phyloP scores from a whole-genome alignment of 768 basidiomycete species.

The Tremella fuciformis region DNA sequence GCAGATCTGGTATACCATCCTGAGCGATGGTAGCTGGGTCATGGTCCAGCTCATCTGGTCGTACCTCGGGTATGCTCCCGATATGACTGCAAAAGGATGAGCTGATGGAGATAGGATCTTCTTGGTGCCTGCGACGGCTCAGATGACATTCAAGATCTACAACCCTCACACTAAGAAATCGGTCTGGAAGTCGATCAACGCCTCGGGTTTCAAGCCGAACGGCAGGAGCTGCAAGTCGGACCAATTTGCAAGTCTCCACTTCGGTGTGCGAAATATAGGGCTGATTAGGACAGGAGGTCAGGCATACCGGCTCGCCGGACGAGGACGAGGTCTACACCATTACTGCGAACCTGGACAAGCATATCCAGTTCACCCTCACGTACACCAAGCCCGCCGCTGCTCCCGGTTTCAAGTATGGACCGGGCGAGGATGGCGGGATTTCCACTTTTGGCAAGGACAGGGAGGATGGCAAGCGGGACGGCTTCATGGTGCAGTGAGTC shows the following conservation, averaged over 20 bases:
- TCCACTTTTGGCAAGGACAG: constrained; percentile 50
- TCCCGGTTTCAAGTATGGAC: constrained; percentile 87
- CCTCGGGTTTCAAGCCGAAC: constrained; percentile 39
- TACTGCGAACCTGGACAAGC: constrained; percentile 70
- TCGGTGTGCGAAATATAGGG: neutral
- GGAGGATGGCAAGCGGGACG: constrained; percentile 39
- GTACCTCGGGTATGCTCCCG: constrained; percentile 69
- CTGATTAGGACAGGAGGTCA: constrained; percentile 43
- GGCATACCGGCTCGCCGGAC: constrained; percentile 55
- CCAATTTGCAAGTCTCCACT: constrained; percentile 42
- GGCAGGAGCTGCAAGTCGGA: constrained; percentile 44
- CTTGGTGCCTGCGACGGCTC: constrained; percentile 88
- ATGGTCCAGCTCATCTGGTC: constrained; percentile 88
- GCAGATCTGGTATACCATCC: constrained; percentile 76
- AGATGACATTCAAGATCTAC: constrained; percentile 86
- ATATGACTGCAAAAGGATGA: neutral
- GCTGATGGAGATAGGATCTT: constrained; percentile 54
- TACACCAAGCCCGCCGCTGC: constrained; percentile 66
- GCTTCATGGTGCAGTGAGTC: constrained; percentile 68
- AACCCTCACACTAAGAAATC: constrained; percentile 71
- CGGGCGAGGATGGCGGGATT: constrained; percentile 75
- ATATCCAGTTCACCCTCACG: constrained; percentile 75
- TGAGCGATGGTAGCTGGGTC: constrained; percentile 72
- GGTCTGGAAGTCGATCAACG: constrained; percentile 83
- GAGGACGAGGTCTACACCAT: constrained; percentile 71